Evolutionary conservation across 179 eudicot genomes (phyloP), one percentile per base, ranked within the genome.

Genomic region (Camellia oleifera): DNA sequence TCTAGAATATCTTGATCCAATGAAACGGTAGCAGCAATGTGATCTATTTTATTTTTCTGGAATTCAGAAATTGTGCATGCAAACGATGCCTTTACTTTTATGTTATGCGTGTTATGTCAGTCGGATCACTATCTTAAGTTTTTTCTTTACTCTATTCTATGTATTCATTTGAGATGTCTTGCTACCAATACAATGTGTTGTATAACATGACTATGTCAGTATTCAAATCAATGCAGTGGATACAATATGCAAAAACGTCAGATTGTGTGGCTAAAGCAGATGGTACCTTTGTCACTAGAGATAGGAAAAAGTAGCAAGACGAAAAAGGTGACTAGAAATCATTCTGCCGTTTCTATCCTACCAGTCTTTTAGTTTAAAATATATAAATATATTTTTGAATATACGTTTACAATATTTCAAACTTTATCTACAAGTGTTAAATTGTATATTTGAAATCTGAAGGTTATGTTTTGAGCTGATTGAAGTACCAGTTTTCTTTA

Each of bases 201-300:
- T 26, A 5, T 75, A 7, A 75, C 60, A 44, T 69, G 67, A 58
- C n/a, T 7, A 62, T 56, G 46, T 54, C 60, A 53, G 11, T 71
- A 52, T 75, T 60, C 42, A 78, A 17, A 61, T 75, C 42, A 5
- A 77, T 89, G 85, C 91, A 95, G 99, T 86, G 98, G 81, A 92
- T 95, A 80, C 98, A 95, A 79, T 95, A 95, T 88, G 98, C 99
- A 7, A 95, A 94, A 87, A 32, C 86, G 86, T 95, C 99, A 63
- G 95, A 93, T 78, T 93, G 97, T 76, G 80, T 95, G 79, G 95
- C 97, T 58, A 94, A 91, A 87, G 98, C 88, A n/a, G 98, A 95
- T 85, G 98, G 94, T 14, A 86, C 93, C 75, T 93, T 32, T 83
- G 89, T 84, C 42, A 86, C 91, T 45, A 85, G 82, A 82, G 98